Percentiles rank a stretch among this genome's conserved stretches.
phyloP scores from a whole-genome alignment of 2,329 filamentous ascomycete species.

The Trichophaea hybrida region DNA sequence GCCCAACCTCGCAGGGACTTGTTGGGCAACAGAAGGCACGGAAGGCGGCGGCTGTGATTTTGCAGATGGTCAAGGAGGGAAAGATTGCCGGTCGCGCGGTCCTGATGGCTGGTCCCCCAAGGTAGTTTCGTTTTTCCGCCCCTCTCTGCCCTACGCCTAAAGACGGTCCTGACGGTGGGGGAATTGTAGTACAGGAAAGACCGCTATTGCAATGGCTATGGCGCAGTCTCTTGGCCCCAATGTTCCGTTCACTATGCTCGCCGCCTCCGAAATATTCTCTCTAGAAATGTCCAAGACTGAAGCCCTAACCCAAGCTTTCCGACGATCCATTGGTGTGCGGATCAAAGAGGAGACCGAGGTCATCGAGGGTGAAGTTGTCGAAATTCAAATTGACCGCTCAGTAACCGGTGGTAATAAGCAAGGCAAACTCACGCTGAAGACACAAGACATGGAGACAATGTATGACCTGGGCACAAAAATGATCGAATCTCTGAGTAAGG shows the following conservation, averaged over 20 bases:
- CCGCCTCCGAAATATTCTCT: conserved; percentile 94
- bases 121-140: conserved; percentile 35
- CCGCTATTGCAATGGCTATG: conserved; percentile 97
- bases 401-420: conserved; percentile 95
- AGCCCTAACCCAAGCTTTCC: conserved; percentile 94
- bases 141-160: not conserved
- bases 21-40: conserved; percentile 94
- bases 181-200: conserved; percentile 74
- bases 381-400: conserved; percentile 51
- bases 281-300: conserved; percentile 99
- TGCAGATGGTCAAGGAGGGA: conserved; percentile 98
- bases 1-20: conserved; percentile 72
- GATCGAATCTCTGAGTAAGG: conserved; percentile 99
- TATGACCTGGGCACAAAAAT: conserved; percentile 99
- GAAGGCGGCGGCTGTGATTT: conserved; percentile 86
- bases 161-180: not conserved
- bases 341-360: conserved; percentile 99
- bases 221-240: conserved; percentile 86
- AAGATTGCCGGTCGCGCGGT: conserved; percentile 95
- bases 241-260: conserved; percentile 90
- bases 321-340: conserved; percentile 91
- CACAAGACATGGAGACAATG: conserved; percentile 97
- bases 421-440: conserved; percentile 98
- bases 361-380: conserved; percentile 81
- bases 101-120: conserved; percentile 85